Evolutionary conservation across 768 basidiomycete species (phyloP), one percentile per base, ranked within the genome.

Genomic region (Melanogaster broomeanus): DNA sequence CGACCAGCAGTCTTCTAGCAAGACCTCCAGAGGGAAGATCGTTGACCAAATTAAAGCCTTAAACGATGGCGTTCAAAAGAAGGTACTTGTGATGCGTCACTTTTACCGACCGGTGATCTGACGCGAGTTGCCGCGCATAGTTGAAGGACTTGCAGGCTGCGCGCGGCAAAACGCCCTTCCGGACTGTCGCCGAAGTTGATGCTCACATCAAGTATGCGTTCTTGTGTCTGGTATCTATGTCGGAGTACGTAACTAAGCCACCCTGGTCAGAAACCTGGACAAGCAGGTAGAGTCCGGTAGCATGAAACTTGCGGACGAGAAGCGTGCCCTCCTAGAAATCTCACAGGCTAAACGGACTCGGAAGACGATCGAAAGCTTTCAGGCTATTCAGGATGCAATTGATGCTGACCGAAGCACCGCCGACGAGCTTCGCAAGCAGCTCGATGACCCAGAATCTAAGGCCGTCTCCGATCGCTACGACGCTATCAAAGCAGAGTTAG

Each of bases 271-370:
- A 61, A 77, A 85, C 54, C 76, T 97, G 53, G 91, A 98, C 44
- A 87, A 83, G 64, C 90, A 93, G 66, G 86, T 99, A 47, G 96
- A 98, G 65, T 91, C 91, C 5, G 96, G 96, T 22, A 83, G 62
- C 52, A 79, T 99, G 80, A 97, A 92, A 66, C 79, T 98, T 52
- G 93, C 86, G 24, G 95, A 97, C 50, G 97, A 99, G 72, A 98
- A 97, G 73, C 87, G 93, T 45, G 90, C 94, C 5, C 79, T 99
- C n/a, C 80, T 83, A 58, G 96, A 98, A 61, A 96, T 99, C 55
- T 82, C 78, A 55, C 77, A 79, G 39, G 73, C 77, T 55, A 90
- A 82, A 64, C 87, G 92, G 38, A 78, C 72, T 52, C 85, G 92
- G 45, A 85, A 79, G 65, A 72, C 74, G 12, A 84, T 98, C 51